Conservation (phyloP, 768 basidiomycete species). For the Suillus discolor region DNA sequence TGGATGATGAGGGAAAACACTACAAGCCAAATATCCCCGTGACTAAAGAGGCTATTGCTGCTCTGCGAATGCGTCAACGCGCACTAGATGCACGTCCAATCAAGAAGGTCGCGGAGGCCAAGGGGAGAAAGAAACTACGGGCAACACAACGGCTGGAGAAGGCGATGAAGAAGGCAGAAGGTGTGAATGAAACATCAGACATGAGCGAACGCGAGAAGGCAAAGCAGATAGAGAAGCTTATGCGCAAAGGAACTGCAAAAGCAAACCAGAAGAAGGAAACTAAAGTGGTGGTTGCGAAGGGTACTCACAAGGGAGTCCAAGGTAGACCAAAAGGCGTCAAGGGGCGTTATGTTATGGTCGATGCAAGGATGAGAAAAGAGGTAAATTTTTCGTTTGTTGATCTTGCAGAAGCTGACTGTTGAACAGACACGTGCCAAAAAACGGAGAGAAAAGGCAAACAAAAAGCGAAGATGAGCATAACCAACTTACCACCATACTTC, state of each 20-base stretch:
- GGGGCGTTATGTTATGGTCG: slow-evolving; percentile 94
- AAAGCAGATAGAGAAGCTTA: slow-evolving; percentile 87
- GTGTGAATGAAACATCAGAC: slow-evolving; percentile 83
- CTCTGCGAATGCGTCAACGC: slow-evolving; percentile 86
- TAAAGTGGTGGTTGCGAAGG: slow-evolving; percentile 91
- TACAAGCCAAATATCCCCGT: slow-evolving; percentile 96
- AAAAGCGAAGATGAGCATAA: slow-evolving; percentile 49
- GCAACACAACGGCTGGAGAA: slow-evolving; percentile 85
- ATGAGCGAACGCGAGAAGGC: slow-evolving; percentile 97
- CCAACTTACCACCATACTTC: background rate
- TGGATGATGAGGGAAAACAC: slow-evolving; percentile 92
- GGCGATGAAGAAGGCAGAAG: slow-evolving; percentile 95
- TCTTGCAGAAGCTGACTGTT: slow-evolving; percentile 11
- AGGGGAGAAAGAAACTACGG: slow-evolving; percentile 94
- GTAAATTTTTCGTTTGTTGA: slow-evolving; percentile 34
- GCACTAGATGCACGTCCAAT: slow-evolving; percentile 96
- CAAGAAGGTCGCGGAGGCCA: slow-evolving; percentile 98
- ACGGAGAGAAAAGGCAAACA: slow-evolving; percentile 72
- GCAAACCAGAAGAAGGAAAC: slow-evolving; percentile 72
- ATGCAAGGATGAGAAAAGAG: slow-evolving; percentile 93
- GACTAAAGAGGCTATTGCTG: slow-evolving; percentile 91
- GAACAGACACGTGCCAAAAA: slow-evolving; percentile 80
- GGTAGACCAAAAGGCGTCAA: slow-evolving; percentile 96
- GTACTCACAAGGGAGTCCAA: slow-evolving; percentile 84
- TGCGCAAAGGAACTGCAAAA: slow-evolving; percentile 76